These are phyloP conservation scores for Cucurbita maxima DNA, from an alignment of 306 rosid species.

Conservation along the genomic window DNA sequence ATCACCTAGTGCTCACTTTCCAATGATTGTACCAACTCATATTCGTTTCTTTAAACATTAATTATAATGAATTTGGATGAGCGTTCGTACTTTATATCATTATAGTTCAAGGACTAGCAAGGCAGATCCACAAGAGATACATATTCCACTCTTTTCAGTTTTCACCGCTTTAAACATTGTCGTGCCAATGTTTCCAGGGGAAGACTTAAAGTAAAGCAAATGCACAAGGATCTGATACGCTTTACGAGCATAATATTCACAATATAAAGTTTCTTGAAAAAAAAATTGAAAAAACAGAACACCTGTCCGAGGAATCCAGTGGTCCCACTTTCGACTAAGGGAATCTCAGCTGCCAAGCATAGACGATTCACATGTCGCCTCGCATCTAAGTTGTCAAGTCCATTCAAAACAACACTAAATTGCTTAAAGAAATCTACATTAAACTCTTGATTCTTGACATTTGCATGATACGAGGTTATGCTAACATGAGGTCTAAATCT, in stretches of 20 bases:
- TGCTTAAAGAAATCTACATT: constrained; percentile 79
- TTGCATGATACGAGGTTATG: constrained; percentile 81
- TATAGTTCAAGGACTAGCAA: neutral
- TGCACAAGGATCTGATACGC: neutral
- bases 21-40: neutral
- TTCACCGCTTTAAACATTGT: neutral
- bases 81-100: neutral
- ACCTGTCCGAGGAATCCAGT: constrained; percentile 99
- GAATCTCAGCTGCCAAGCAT: constrained; percentile 91
- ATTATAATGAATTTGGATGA: neutral
- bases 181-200: neutral
- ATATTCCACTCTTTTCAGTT: neutral
- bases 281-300: constrained; percentile 11
- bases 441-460: constrained; percentile 80
- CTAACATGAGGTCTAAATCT: constrained; percentile 80
- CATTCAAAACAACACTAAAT: constrained; percentile 84
- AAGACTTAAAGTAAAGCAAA: neutral
- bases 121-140: neutral
- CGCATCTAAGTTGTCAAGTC: constrained; percentile 98
- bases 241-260: neutral
- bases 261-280: neutral
- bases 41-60: neutral
- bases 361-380: constrained; percentile 94
- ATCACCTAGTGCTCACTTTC: neutral
- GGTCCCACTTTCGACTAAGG: constrained; percentile 96